Evolutionary conservation across 257 asterid genomes (phyloP).

Genomic region (Penstemon eatonii): DNA sequence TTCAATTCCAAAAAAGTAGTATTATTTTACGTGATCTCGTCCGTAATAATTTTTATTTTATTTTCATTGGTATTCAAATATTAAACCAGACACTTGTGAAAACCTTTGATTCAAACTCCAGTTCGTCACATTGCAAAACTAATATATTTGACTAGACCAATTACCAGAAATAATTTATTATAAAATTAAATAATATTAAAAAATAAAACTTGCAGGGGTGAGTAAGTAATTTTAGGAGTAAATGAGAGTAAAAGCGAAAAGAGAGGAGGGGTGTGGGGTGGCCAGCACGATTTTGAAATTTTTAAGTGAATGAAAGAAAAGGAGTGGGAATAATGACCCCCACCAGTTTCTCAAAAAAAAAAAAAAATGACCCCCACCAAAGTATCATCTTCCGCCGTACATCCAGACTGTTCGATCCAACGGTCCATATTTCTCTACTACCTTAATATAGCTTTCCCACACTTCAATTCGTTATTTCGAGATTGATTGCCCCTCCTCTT

Average conservation of each 20-base stretch:
- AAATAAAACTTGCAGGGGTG: too few species aligned
- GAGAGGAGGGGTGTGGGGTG: constrained; percentile 31
- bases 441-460: constrained; percentile 29
- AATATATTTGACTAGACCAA: too few species aligned
- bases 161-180: too few species aligned
- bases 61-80: too few species aligned
- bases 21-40: too few species aligned
- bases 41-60: too few species aligned
- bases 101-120: too few species aligned
- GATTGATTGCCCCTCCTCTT: neutral
- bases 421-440: constrained; percentile 30
- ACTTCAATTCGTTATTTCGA: neutral
- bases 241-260: constrained; percentile 36
- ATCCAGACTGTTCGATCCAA: constrained; percentile 29
- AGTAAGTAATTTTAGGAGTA: neutral
- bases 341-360: too few species aligned
- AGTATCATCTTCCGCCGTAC: constrained; percentile 43
- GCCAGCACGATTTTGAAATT: constrained; percentile 28
- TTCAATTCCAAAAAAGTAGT: too few species aligned
- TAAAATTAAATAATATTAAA: too few species aligned
- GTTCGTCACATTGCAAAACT: too few species aligned
- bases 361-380: constrained; percentile 40
- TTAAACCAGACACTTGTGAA: too few species aligned
- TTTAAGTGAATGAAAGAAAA: neutral
- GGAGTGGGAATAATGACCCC: constrained; percentile 30